Percentiles rank a stretch among this genome's conserved stretches.
phyloP scores from a whole-genome alignment of 2,329 filamentous ascomycete genomes.

The Trichoderma arundinaceum region DNA sequence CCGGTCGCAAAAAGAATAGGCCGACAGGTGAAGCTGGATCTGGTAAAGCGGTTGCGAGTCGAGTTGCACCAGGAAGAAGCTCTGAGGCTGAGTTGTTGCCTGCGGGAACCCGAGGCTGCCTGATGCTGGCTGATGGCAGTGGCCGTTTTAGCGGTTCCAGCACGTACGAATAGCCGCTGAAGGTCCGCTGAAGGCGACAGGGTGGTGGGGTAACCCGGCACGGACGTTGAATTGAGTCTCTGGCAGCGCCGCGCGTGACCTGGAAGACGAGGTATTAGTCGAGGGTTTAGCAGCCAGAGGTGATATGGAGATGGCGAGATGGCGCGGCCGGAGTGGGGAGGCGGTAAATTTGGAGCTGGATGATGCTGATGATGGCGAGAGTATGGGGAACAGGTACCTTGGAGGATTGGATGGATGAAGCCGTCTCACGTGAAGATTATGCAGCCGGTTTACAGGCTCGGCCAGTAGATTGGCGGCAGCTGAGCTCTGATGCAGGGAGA shows the following conservation, averaged over 20 bases:
- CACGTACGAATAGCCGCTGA: slow-evolving; percentile 6
- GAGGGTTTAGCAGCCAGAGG: neutral
- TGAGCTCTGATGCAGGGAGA: neutral
- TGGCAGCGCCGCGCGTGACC: slow-evolving; percentile 21
- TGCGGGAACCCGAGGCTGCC: slow-evolving; percentile 29
- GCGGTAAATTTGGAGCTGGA: no score
- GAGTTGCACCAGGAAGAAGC: neutral
- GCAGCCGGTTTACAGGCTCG: neutral
- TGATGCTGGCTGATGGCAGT: slow-evolving; percentile 13
- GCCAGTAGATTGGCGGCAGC: neutral
- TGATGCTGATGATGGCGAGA: neutral
- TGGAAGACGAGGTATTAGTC: slow-evolving; percentile 9
- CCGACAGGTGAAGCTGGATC: slow-evolving; percentile 10
- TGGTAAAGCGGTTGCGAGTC: neutral
- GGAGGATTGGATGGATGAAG: neutral
- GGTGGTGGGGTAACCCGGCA: neutral
- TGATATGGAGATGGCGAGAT: neutral
- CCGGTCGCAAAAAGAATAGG: slow-evolving; percentile 12
- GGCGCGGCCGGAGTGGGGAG: neutral
- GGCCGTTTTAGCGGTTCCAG: neutral
- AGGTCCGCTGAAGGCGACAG: neutral
- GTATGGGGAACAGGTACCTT: neutral
- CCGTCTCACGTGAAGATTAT: slow-evolving; percentile 19
- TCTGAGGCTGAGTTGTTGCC: slow-evolving; percentile 30
- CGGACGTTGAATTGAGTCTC: neutral